These are phyloP conservation scores for Aspergillus nidulans DNA, from an alignment of 495 filamentous ascomycete genomes.

Conservation along the genomic window DNA sequence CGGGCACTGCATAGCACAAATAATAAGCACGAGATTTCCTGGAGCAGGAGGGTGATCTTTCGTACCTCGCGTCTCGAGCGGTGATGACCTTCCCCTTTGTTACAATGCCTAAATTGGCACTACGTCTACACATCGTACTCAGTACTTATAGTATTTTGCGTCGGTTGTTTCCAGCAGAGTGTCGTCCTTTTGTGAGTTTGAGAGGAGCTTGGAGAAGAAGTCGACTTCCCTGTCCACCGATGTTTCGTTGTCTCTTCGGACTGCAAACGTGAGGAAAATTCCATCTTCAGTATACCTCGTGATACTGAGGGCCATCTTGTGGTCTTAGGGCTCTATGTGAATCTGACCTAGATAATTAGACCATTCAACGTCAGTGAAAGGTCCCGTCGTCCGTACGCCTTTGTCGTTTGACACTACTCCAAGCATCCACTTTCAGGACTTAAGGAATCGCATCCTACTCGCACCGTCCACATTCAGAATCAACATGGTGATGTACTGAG, in stretches of 20 bases:
- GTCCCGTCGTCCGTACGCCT: background rate
- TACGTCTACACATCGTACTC: conserved; percentile 64
- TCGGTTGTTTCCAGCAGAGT: no score
- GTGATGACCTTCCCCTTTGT: conserved; percentile 65
- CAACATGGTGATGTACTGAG: no score
- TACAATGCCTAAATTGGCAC: conserved; percentile 65
- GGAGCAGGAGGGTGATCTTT: conserved; percentile 13
- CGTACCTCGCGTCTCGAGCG: conserved; percentile 45
- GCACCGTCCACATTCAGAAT: background rate
- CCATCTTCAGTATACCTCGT: conserved; percentile 4
- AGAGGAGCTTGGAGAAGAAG: no score
- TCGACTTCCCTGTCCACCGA: no score
- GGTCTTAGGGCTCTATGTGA: background rate
- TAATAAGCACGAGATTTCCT: conserved; percentile 8
- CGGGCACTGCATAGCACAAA: conserved; percentile 43
- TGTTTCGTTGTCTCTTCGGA: conserved; percentile 3
- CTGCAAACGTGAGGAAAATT: conserved; percentile 1
- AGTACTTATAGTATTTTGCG: conserved; percentile 51
- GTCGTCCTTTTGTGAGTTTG: no score
- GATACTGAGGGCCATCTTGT: conserved; percentile 6
- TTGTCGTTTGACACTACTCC: background rate
- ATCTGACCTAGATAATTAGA: conserved; percentile 3
- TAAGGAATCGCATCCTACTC: background rate
- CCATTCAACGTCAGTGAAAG: conserved; percentile 6
- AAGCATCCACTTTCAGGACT: background rate